These are phyloP conservation scores for Neostapfia colusana DNA, from an alignment of 176 grass and related monocot species.

Conservation along the genomic window DNA sequence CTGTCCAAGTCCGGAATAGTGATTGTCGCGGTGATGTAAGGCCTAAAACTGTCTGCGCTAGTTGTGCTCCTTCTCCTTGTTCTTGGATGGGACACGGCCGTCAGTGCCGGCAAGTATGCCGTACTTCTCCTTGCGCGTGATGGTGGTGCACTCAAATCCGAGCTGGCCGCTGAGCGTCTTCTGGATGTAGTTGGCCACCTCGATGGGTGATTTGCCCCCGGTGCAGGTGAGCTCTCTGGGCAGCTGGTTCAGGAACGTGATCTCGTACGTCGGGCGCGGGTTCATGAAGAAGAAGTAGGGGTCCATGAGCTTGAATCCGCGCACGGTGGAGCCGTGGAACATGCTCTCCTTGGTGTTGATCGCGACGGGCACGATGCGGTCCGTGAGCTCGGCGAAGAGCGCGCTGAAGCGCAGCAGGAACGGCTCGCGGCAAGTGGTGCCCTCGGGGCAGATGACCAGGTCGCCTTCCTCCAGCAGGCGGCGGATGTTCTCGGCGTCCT, in stretches of 20 bases:
- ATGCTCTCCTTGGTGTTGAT: conserved; percentile 81
- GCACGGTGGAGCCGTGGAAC: conserved; percentile 82
- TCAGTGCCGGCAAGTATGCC: conserved; percentile 81
- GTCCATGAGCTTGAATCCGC: conserved; percentile 89
- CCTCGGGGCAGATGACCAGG: conserved; percentile 95
- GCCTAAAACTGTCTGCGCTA: conserved; percentile 17
- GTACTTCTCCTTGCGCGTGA: conserved; percentile 97
- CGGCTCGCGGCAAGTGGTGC: conserved; percentile 90
- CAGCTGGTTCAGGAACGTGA: conserved; percentile 90
- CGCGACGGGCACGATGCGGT: conserved; percentile 92
- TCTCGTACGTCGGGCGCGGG: conserved; percentile 81
- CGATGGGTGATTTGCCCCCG: conserved; percentile 79
- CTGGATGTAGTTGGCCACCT: conserved; percentile 97
- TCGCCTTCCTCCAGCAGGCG: conserved; percentile 82
- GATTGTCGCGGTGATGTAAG: not conserved
- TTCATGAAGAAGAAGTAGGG: conserved; percentile 99
- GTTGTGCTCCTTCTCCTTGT: conserved; percentile 55
- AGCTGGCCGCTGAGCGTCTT: conserved; percentile 71
- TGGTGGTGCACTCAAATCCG: conserved; percentile 85
- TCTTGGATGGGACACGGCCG: conserved; percentile 63
- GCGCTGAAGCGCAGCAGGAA: conserved; percentile 95
- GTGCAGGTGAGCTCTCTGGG: conserved; percentile 72
- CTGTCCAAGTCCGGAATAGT: not conserved
- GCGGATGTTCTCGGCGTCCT: conserved; percentile 87
- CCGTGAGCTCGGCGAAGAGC: conserved; percentile 95